Evolutionary conservation across 139 green algal species (phyloP), one percentile per base, ranked within the genome.

Genomic region (Chlamydomonas eustigma): DNA sequence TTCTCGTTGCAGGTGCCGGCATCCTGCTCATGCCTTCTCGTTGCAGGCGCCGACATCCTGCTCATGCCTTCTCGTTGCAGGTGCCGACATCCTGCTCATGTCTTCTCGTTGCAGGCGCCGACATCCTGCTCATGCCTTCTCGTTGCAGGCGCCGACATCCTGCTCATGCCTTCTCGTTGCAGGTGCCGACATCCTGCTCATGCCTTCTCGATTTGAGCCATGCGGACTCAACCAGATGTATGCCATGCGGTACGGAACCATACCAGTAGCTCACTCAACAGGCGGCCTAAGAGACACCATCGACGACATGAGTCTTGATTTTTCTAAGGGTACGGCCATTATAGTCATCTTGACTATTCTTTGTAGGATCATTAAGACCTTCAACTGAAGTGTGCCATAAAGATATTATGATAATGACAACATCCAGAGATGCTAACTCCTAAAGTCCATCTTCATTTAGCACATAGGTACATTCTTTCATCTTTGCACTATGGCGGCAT

Each of bases 111-210:
- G 39, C 87, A 80, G 39, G 93, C 97, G 86, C 90, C 94, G n/a
- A n/a, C n/a, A n/a, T n/a, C 6, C 76, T 97, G 64, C 87, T 97
- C 37, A 96, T 97, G 88, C 89, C 89, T 6, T 88, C n/a, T n/a
- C n/a, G n/a, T n/a, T n/a, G n/a, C n/a, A n/a, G n/a, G n/a, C n/a
- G n/a, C n/a, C n/a, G n/a, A n/a, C n/a, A n/a, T n/a, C n/a, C n/a
- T n/a, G n/a, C n/a, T n/a, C n/a, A n/a, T n/a, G n/a, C n/a, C n/a
- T n/a, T n/a, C n/a, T n/a, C n/a, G n/a, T n/a, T n/a, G n/a, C n/a
- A n/a, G n/a, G n/a, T n/a, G n/a, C n/a, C n/a, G n/a, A n/a, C n/a
- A n/a, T n/a, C n/a, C n/a, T n/a, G n/a, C n/a, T n/a, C n/a, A n/a
- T n/a, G 64, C 33, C 25, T 8, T 72, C 34, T 33, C 18, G 18